These are phyloP conservation scores for Umbelopsis sp. DNA, from an alignment of 192 early-diverging fungal genomes.

Conservation along the genomic window DNA sequence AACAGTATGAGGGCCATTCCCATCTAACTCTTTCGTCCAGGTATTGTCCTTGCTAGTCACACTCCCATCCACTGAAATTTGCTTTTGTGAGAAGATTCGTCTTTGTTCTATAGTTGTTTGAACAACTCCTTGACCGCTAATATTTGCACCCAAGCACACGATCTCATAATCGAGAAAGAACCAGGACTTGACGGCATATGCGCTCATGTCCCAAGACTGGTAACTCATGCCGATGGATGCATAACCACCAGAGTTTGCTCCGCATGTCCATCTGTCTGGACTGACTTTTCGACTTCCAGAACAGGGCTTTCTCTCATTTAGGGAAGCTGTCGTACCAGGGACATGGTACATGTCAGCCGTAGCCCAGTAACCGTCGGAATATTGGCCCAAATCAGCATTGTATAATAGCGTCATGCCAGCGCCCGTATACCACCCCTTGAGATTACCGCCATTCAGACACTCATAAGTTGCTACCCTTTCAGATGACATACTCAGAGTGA, in stretches of 20 bases:
- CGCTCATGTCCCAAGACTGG: not conserved
- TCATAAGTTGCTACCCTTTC: not conserved
- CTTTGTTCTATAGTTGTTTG: constrained; percentile 10
- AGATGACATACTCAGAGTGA: not conserved
- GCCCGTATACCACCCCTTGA: constrained; percentile 12
- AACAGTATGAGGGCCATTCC: not conserved
- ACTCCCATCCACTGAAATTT: not conserved
- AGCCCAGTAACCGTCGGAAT: constrained; percentile 15
- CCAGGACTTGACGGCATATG: not conserved
- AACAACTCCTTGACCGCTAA: not conserved
- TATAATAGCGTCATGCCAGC: constrained; percentile 2
- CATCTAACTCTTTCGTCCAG: not conserved
- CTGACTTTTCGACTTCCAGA: constrained; percentile 9
- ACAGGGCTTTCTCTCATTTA: not conserved
- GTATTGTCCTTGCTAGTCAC: not conserved
- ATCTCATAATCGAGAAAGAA: constrained; percentile 10
- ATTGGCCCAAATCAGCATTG: constrained; percentile 4
- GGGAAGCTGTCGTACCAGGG: not conserved
- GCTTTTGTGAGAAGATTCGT: not conserved
- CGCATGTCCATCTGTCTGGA: not conserved
- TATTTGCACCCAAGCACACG: not conserved
- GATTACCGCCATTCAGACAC: constrained; percentile 5
- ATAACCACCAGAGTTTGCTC: not conserved
- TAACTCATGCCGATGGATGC: constrained; percentile 7
- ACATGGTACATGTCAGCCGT: constrained; percentile 17